These are phyloP conservation scores for Penicillium verrucosum DNA, from an alignment of 2,329 filamentous ascomycete genomes.

Conservation along the genomic window DNA sequence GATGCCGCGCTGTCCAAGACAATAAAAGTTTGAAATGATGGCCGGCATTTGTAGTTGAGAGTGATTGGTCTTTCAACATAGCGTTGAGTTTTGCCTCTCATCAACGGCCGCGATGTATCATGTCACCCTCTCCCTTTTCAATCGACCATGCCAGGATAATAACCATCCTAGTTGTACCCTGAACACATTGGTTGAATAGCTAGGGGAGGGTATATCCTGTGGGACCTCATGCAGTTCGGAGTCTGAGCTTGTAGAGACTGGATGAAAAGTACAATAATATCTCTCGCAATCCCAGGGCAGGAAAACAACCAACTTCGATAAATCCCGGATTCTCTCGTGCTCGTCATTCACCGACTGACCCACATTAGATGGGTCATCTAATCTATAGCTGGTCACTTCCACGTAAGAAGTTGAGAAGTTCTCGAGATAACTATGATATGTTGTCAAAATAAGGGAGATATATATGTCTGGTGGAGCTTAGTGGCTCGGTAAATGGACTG, in stretches of 20 bases:
- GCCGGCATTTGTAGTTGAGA: background rate
- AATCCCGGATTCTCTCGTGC: slow-evolving; percentile 18
- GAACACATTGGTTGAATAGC: slow-evolving; percentile 24
- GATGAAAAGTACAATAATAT: slow-evolving; percentile 17
- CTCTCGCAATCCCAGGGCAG: slow-evolving; percentile 4
- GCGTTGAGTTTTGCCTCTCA: slow-evolving; percentile 20
- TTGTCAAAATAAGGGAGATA: background rate
- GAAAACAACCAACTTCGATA: slow-evolving; percentile 14
- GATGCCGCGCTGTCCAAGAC: slow-evolving; percentile 18
- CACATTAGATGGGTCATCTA: slow-evolving; percentile 6
- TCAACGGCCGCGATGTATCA: slow-evolving; percentile 31
- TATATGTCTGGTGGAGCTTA: too few relatives aligned
- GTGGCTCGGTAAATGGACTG: background rate
- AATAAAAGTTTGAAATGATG: slow-evolving; percentile 19
- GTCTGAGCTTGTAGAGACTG: background rate
- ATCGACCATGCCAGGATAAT: slow-evolving; percentile 26
- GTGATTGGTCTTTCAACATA: slow-evolving; percentile 3
- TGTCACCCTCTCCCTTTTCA: slow-evolving; percentile 22
- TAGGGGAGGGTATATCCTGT: slow-evolving; percentile 3
- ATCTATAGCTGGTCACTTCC: background rate
- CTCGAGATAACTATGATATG: background rate
- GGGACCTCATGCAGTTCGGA: background rate
- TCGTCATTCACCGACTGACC: slow-evolving; percentile 14
- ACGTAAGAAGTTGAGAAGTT: background rate
- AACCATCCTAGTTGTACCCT: slow-evolving; percentile 24